Conservation (phyloP, 768 basidiomycete genomes). For the Rhizopogon roseolus region DNA sequence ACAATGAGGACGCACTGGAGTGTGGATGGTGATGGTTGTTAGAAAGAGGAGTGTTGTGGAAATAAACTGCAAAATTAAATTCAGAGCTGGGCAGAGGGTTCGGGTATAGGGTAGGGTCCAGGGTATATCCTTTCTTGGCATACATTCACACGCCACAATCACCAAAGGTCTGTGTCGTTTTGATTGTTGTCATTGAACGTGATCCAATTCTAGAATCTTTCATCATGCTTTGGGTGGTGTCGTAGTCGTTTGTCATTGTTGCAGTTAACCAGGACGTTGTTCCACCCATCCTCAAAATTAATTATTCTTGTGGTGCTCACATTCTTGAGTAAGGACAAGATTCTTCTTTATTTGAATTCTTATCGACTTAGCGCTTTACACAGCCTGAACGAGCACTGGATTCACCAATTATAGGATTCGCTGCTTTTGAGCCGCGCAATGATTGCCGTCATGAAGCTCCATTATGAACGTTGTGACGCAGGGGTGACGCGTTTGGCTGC, state of each 20-base stretch:
- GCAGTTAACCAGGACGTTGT: conserved; percentile 1
- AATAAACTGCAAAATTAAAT: conserved; percentile 58
- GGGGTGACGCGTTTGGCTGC: not conserved
- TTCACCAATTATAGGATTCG: not conserved
- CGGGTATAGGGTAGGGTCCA: conserved; percentile 38
- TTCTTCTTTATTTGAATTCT: not conserved
- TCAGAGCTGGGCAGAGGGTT: conserved; percentile 73
- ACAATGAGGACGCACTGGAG: conserved; percentile 35
- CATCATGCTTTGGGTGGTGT: no score
- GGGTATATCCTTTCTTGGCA: conserved; percentile 21
- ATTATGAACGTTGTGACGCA: not conserved
- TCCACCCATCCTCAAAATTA: no score
- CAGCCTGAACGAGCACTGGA: not conserved
- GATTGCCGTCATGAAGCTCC: not conserved
- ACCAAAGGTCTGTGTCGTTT: conserved; percentile 3
- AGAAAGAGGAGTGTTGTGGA: conserved; percentile 38
- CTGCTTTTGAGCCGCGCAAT: not conserved
- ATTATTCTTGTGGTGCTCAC: not conserved
- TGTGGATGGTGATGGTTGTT: conserved; percentile 44
- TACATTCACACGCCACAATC: conserved; percentile 20
- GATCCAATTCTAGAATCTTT: conserved; percentile 3
- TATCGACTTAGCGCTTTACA: not conserved
- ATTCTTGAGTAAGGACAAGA: not conserved
- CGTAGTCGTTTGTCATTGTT: not conserved
- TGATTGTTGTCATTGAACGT: conserved; percentile 7